Evolutionary conservation across 352 stramenopile genomes (phyloP).

Genomic region (Phytophthora palmivora): DNA sequence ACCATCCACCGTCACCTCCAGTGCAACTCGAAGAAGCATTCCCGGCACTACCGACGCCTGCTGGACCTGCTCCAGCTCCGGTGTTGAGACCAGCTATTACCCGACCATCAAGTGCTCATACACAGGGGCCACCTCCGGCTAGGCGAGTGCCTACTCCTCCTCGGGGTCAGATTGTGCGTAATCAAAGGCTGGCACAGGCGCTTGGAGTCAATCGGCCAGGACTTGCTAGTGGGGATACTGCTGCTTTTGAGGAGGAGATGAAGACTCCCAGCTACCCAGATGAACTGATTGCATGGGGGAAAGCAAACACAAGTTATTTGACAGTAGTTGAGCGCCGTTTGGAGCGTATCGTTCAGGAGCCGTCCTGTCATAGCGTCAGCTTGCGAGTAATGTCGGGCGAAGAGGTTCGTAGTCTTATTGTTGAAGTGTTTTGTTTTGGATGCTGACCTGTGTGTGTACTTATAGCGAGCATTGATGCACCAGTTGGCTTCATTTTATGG

Average conservation of each 20-base stretch:
- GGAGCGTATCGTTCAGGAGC: conserved; percentile 74
- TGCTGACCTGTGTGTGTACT: conserved; percentile 18
- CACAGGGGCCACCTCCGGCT: conserved; percentile 24
- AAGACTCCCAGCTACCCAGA: conserved; percentile 69
- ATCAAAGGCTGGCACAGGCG: conserved; percentile 71
- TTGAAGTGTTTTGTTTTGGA: not conserved
- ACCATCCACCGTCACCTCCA: conserved; percentile 27
- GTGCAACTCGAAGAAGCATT: conserved; percentile 66
- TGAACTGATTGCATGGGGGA: conserved; percentile 75
- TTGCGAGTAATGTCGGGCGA: conserved; percentile 76
- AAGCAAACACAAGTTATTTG: conserved; percentile 74
- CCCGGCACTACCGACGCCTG: conserved; percentile 60
- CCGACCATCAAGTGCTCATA: conserved; percentile 29
- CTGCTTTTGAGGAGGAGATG: conserved; percentile 81
- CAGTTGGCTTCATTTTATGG: conserved; percentile 70
- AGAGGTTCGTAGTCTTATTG: conserved; percentile 40
- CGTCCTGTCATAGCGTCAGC: conserved; percentile 76
- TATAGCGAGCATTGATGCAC: conserved; percentile 74
- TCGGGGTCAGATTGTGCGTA: conserved; percentile 64
- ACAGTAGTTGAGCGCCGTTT: conserved; percentile 76
- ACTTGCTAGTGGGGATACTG: conserved; percentile 38
- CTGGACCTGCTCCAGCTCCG: conserved; percentile 44
- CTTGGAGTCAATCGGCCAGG: conserved; percentile 60
- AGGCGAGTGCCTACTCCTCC: conserved; percentile 37
- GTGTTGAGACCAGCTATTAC: conserved; percentile 54